Evolutionary conservation across 1,284 basidiomycete genomes (phyloP).

Genomic region (Boletus smithii): DNA sequence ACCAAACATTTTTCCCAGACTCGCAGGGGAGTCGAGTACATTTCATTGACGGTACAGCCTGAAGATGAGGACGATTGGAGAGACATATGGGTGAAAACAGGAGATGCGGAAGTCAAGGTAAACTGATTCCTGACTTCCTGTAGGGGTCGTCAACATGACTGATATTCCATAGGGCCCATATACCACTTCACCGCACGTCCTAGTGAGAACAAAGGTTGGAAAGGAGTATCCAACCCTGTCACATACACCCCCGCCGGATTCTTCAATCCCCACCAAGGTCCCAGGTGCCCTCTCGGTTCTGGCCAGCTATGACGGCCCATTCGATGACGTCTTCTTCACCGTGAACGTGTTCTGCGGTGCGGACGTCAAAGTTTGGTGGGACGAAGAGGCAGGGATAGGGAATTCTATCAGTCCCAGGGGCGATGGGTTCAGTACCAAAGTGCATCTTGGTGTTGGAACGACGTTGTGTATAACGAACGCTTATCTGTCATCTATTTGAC

Average conservation of each 20-base stretch:
- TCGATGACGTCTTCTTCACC: conserved; percentile 61
- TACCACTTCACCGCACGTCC: conserved; percentile 73
- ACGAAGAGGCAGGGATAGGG: conserved; percentile 25
- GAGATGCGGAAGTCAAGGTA: conserved; percentile 39
- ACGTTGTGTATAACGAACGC: conserved; percentile 1
- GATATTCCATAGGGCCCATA: conserved; percentile 56
- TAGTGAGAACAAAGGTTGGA: conserved; percentile 44
- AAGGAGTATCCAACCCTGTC: neutral
- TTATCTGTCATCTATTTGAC: conserved; percentile 7
- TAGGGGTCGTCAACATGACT: conserved; percentile 3
- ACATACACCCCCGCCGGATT: neutral
- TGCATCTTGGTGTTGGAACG: conserved; percentile 1
- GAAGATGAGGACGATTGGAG: conserved; percentile 38
- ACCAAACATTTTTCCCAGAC: conserved; percentile 72
- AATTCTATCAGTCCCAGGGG: conserved; percentile 2
- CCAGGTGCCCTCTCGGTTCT: conserved; percentile 51
- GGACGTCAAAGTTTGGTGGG: conserved; percentile 47
- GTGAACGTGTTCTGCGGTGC: conserved; percentile 52
- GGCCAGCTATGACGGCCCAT: conserved; percentile 62
- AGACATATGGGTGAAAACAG: conserved; percentile 20
- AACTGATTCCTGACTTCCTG: conserved; percentile 7
- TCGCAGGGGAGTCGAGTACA: conserved; percentile 59
- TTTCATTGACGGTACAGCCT: conserved; percentile 61
- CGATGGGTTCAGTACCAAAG: conserved; percentile 20
- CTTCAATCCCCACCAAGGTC: conserved; percentile 13